Evolutionary conservation across 2,329 filamentous ascomycete species (phyloP), one percentile per base, ranked within the genome.

Genomic region (Nothomitra cinnamomea): DNA sequence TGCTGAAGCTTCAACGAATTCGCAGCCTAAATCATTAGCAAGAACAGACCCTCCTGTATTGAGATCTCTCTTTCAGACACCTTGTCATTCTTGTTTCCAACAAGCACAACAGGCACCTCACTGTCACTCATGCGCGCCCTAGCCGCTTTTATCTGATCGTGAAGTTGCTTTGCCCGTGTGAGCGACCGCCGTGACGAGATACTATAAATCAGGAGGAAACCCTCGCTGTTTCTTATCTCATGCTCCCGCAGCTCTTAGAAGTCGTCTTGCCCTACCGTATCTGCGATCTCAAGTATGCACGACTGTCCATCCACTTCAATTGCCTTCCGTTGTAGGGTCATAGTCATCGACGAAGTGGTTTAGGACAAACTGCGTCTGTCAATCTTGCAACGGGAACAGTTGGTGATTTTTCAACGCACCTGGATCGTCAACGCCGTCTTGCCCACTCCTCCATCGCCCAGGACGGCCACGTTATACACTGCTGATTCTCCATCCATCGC

Each of bases 341-440:
- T 82, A 82, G 8, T 88, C 95, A 73, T 96, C 90, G 63, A 96
- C 90, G 67, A 98, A 98, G 70, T 98, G 90, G 70, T 96, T 94
- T 64, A 96, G 73, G 69, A 90, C 96, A 62, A 98, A 77, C 81
- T 98, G 63, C 52, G 56, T 17, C 38, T 57, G 43, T 54, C 42
- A 3, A 57, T 42, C 48, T 41, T 36, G 19, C 13, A 41, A n/a
- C 13, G 5, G 13, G 38, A 19, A 13, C 4, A 41, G 13, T 19
- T 19, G 15, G 3, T 15, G 4, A 19, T 15, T 15, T 5, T 3
- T 13, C 5, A 41, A 15, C 38, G 56, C 62, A 75, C 78, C 71
- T 81, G 88, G 66, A 95, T 95, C 55, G 88, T 95, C 66, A 95
- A 74, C 63, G 88, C 88, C 52, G 88, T 95, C 72, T 95, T 95